A percentile compares a stretch with the other conserved stretches of the same genome.
These are phyloP conservation scores for Cyberlindnera maclurae DNA, from an alignment of 805 yeast species.

Conservation along the genomic window DNA sequence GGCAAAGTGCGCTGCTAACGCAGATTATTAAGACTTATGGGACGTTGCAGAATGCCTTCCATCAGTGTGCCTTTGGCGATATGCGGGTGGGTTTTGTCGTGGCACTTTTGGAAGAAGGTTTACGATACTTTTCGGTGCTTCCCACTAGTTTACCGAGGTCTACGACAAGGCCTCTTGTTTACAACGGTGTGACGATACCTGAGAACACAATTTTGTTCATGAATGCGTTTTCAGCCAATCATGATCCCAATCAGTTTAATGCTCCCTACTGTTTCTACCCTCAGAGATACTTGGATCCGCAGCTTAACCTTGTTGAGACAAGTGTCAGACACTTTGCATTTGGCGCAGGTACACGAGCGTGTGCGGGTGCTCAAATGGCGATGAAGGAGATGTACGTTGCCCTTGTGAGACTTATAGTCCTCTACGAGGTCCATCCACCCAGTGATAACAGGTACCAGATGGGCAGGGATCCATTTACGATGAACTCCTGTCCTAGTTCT, in stretches of 20 bases:
- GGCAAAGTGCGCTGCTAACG: constrained; percentile 38
- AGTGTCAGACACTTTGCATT: constrained; percentile 37
- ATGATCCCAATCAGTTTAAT: constrained; percentile 40
- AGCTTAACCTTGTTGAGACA: constrained; percentile 10
- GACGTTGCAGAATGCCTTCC: constrained; percentile 30
- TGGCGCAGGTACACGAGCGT: constrained; percentile 69
- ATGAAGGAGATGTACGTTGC: constrained; percentile 57
- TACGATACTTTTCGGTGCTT: constrained; percentile 56
- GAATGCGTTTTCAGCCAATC: constrained; percentile 69
- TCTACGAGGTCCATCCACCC: constrained; percentile 44
- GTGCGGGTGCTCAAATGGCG: constrained; percentile 63
- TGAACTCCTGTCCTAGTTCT: constrained; percentile 47
- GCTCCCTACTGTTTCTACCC: constrained; percentile 44
- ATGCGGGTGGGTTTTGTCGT: constrained; percentile 38
- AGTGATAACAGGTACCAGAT: constrained; percentile 24
- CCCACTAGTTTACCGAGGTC: constrained; percentile 62
- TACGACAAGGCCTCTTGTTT: constrained; percentile 44
- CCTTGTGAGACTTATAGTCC: constrained; percentile 42
- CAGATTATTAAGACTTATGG: constrained; percentile 33
- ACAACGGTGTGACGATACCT: constrained; percentile 41
- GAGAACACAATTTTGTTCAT: constrained; percentile 47
- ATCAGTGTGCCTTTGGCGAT: constrained; percentile 22
- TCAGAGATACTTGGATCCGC: constrained; percentile 39
- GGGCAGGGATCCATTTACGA: constrained; percentile 41
- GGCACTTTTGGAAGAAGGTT: constrained; percentile 57